Percentiles rank a stretch among this genome's conserved stretches.
These are phyloP conservation scores for Serendipita sp. DNA, from an alignment of 768 basidiomycete genomes.

Conservation along the genomic window DNA sequence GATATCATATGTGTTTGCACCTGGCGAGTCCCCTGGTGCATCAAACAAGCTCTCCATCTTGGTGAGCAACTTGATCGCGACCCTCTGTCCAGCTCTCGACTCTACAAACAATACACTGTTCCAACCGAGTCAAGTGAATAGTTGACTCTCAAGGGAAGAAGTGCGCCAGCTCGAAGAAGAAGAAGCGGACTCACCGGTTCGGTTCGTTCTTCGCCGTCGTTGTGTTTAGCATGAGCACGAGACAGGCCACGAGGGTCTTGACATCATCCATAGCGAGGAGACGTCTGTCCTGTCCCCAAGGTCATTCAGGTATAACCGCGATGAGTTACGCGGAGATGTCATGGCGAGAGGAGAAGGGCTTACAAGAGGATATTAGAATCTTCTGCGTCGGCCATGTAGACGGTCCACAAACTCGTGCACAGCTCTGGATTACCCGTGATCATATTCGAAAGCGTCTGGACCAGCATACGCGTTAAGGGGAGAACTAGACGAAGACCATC, in stretches of 20 bases:
- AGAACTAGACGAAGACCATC: constrained; percentile 29
- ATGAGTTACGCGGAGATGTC: background rate
- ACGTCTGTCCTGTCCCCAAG: constrained; percentile 7
- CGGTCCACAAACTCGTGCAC: constrained; percentile 42
- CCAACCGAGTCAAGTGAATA: too few relatives aligned
- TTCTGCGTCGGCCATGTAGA: constrained; percentile 50
- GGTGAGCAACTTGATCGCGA: constrained; percentile 56
- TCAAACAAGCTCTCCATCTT: constrained; percentile 56
- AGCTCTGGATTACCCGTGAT: constrained; percentile 55
- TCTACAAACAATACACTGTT: constrained; percentile 11
- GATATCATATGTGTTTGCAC: constrained; percentile 55
- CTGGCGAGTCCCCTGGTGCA: constrained; percentile 44
- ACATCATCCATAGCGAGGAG: constrained; percentile 9
- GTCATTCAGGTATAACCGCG: too few relatives aligned
- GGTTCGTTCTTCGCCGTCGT: constrained; percentile 32
- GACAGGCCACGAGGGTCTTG: constrained; percentile 36
- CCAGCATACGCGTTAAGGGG: constrained; percentile 43
- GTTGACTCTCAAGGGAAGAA: too few relatives aligned
- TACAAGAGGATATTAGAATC: constrained; percentile 64
- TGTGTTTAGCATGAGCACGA: constrained; percentile 62
- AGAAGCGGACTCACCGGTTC: constrained; percentile 30
- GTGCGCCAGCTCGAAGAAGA: background rate
- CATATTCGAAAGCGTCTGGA: constrained; percentile 71
- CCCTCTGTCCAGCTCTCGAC: constrained; percentile 20
- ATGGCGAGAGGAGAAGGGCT: constrained; percentile 13